Base-by-base conservation (phyloP, 2,329 filamentous ascomycete species). In the Xylaria sp. region DNA sequence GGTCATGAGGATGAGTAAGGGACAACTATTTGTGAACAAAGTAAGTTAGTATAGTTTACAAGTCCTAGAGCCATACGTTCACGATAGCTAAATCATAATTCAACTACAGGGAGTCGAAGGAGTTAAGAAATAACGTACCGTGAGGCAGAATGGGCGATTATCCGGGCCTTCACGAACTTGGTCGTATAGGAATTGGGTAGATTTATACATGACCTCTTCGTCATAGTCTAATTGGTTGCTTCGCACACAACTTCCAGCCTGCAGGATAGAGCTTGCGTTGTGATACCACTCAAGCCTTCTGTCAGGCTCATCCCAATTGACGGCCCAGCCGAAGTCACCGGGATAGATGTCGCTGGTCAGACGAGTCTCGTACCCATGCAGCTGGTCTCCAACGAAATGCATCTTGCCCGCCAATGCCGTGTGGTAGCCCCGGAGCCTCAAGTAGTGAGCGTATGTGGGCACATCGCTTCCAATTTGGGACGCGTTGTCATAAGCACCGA, bases 181-280 rank as follows among this genome's bases (percentile, higher is more conserved):
- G 80, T 97, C 92, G 81, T 95, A 97, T 58, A 98, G 84, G 78
- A 94, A 98, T 80, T 97, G 94, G 50, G 90, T 92, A 59, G 93
- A 92, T 81, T 91, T 93, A 84, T 92, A 95, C 90, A 98, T 95
- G 79, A 97, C 93, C 81, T 98, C 94, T 82, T 97, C 94, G 76
- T 98, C 94, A 75, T 95, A 98, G 79, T 98, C 94, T 61, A 98
- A 86, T 84, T 98, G 94, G 82, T 98, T 98, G 81, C 93, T 97
- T 72, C 94, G 89, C 48, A 97, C 91, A 75, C 94, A 97, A 34
- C 91, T 89, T 9, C 94, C 94, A 0, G 94, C 94, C 80, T 98
- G 93, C 76, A 95, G 84, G 74, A 98, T 95, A 6, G 94, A 97
- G 76, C 93, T 94, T 81, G 94, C 94, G 79, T 98, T 97, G 85